Evolutionary conservation across 2,329 filamentous ascomycete species (phyloP), one percentile per base, ranked within the genome.

Genomic region (Nemania abortiva): DNA sequence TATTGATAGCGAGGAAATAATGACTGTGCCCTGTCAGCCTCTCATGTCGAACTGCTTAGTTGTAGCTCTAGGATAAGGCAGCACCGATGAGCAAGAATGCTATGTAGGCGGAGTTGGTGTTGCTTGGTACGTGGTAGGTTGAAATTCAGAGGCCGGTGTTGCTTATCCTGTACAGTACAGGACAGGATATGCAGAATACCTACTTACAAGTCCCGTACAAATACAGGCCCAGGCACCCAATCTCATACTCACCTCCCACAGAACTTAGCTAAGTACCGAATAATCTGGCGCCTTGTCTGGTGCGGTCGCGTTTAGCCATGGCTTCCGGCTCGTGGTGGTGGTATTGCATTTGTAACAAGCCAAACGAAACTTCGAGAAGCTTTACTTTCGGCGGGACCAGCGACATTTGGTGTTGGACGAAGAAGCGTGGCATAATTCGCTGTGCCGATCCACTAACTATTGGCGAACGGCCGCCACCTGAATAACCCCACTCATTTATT

Each of bases 311-410:
- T 15, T 42, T 42, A 42, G 37, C 37, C 37, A 42, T 42, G 37
- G 7, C 13, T 42, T 42, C 37, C 37, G 37, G 37, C 37, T 58
- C 20, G 31, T 37, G 49, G 27, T 45, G 31, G 37, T 42, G 9
- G 54, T 27, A 42, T 53, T 34, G 58, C 58, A 53, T 62, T 62
- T 62, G 34, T 60, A 63, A 62, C 59, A 7, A 31, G 59, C 53
- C 53, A 67, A 67, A 58, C 53, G 65, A 67, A 67, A 63, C 53
- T 67, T 67, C 65, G 65, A 67, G 65, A 67, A 67, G 65, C 20
- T 45, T 56, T 45, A 27, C 15, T 29, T 24, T 39, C 6, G 31
- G 53, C n/a, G 31, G 53, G 53, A 24, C 31, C n/a, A 34, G 31
- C 31, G 31, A 4, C 31, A 4, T 34, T 34, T 34, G 31, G 11